These are phyloP conservation scores for Firmiana major DNA, from an alignment of 345 rosid genomes.

Conservation along the genomic window DNA sequence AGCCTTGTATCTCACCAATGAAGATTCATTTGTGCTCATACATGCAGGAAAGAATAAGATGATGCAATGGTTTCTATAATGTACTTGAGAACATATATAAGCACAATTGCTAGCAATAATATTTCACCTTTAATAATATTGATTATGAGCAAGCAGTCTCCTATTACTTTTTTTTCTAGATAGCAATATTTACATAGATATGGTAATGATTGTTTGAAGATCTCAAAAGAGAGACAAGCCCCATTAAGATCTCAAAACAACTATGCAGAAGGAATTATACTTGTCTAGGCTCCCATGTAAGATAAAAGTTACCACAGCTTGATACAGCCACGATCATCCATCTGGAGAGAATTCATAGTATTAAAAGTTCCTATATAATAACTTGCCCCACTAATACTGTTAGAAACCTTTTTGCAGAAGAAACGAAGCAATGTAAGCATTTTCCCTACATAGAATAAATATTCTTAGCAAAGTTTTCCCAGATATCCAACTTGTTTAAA, in stretches of 20 bases:
- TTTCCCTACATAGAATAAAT: background rate
- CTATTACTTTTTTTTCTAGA: background rate
- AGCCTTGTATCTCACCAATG: background rate
- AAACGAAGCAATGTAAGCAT: constrained; percentile 35
- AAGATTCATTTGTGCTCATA: background rate
- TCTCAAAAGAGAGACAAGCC: background rate
- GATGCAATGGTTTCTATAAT: background rate
- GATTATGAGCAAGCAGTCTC: background rate
- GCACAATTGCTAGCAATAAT: background rate
- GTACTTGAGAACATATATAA: background rate
- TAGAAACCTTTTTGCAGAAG: constrained; percentile 92
- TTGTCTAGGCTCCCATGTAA: constrained; percentile 99
- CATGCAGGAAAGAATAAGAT: constrained; percentile 4
- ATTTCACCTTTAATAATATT: background rate
- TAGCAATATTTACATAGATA: background rate
- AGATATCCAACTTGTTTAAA: background rate
- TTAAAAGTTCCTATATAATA: constrained; percentile 94
- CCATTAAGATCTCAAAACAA: background rate
- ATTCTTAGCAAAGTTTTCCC: background rate
- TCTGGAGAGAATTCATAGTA: constrained; percentile 85
- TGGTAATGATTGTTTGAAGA: background rate
- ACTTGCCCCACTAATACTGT: constrained; percentile 98
- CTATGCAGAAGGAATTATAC: constrained; percentile 28
- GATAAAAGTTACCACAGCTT: constrained; percentile 94
- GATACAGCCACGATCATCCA: constrained; percentile 94